Conservation (phyloP, 1,284 basidiomycete genomes). For the Austropuccinia psidii region DNA sequence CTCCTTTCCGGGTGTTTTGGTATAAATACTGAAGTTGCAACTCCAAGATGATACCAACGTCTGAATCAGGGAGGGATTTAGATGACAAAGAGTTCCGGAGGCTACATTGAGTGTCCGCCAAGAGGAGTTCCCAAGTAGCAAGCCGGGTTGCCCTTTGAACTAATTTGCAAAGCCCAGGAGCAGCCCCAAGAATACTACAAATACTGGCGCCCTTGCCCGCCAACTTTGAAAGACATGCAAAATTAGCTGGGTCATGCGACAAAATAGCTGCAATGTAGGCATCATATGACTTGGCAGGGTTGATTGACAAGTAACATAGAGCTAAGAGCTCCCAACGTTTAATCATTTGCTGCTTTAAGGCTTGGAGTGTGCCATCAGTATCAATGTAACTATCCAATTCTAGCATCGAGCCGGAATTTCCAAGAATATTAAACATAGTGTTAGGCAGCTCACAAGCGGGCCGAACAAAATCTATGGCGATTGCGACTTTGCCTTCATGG, state of each 20-base stretch:
- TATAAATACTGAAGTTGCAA: constrained; percentile 30
- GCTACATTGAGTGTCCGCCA: constrained; percentile 22
- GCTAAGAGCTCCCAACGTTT: constrained; percentile 36
- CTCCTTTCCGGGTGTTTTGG: constrained; percentile 16
- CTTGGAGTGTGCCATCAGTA: constrained; percentile 14
- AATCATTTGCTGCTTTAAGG: constrained; percentile 9
- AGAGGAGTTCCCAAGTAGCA: constrained; percentile 30
- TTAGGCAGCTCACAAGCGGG: constrained; percentile 28
- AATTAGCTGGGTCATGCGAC: neutral
- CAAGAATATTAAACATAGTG: constrained; percentile 18
- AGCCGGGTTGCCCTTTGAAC: constrained; percentile 29
- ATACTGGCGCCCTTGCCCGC: constrained; percentile 1
- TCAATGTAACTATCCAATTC: constrained; percentile 20
- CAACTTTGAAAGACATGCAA: constrained; percentile 2
- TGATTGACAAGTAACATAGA: constrained; percentile 24
- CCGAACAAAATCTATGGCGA: constrained; percentile 21
- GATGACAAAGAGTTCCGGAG: constrained; percentile 13
- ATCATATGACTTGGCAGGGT: constrained; percentile 8
- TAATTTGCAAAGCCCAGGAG: constrained; percentile 28
- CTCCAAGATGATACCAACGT: constrained; percentile 26
- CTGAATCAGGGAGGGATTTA: neutral
- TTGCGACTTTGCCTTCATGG: constrained; percentile 26
- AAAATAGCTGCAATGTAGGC: constrained; percentile 19
- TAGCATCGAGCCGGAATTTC: neutral
- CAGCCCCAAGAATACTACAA: neutral